Conservation (phyloP, 257 asterid genomes). For the Scutellaria baicalensis region DNA sequence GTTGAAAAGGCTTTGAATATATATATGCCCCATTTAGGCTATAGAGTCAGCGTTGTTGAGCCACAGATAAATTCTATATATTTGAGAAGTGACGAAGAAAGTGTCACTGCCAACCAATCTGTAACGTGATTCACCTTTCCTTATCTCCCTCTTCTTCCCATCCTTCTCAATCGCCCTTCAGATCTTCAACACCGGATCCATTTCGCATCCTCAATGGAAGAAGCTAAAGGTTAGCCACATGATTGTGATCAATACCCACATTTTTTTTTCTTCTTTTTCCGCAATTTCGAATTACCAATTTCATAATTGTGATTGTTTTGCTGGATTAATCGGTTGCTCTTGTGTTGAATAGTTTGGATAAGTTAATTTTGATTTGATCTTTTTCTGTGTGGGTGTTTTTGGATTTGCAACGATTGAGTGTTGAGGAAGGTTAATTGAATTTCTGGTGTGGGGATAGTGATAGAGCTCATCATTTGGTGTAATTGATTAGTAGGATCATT, state of each 20-base stretch:
- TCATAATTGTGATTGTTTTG: too few relatives aligned
- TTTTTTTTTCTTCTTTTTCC: not conserved
- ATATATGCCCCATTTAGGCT: too few relatives aligned
- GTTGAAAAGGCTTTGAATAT: too few relatives aligned
- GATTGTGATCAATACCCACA: not conserved
- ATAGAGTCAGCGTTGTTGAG: too few relatives aligned
- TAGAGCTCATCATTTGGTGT: not conserved
- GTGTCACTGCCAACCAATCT: too few relatives aligned
- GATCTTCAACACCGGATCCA: constrained; percentile 4
- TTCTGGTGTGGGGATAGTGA: not conserved
- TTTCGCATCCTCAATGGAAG: constrained; percentile 27
- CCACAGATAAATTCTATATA: too few relatives aligned
- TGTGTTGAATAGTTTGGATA: not conserved
- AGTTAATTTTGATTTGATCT: not conserved
- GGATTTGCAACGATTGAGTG: not conserved
- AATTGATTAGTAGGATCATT: too few relatives aligned
- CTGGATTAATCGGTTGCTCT: not conserved
- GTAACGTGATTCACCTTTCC: not conserved
- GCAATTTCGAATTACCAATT: not conserved
- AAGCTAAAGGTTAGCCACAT: constrained; percentile 22
- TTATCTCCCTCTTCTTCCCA: not conserved
- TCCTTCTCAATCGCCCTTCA: not conserved
- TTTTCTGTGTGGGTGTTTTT: not conserved
- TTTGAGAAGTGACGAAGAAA: too few relatives aligned
- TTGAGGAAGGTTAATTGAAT: too few relatives aligned